Conservation (phyloP, 2,329 filamentous ascomycete genomes). For the Pestalotiopsis sp. region DNA sequence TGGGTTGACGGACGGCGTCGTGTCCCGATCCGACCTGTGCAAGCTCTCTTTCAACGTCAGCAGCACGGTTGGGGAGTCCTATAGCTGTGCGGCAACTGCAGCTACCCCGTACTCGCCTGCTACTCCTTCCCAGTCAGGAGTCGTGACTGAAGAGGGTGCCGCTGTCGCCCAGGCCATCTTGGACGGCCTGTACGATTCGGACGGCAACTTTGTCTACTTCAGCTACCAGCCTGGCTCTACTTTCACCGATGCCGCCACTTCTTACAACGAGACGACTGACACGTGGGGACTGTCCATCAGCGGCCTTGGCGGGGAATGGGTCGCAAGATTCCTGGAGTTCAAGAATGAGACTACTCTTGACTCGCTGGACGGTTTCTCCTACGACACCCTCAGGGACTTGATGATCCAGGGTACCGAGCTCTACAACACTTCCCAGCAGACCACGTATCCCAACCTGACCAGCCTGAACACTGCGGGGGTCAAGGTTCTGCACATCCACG, state of each 20-base stretch:
- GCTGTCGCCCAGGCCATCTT: slow-evolving; percentile 35
- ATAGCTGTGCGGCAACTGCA: slow-evolving; percentile 42
- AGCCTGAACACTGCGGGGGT: slow-evolving; percentile 45
- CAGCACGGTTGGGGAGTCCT: slow-evolving; percentile 47
- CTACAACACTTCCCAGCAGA: slow-evolving; percentile 51
- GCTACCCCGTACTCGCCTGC: slow-evolving; percentile 12
- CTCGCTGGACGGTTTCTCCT: slow-evolving; percentile 47
- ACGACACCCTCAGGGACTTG: slow-evolving; percentile 54
- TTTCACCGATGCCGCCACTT: slow-evolving; percentile 36
- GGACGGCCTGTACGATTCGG: slow-evolving; percentile 38
- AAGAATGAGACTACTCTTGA: slow-evolving; percentile 35
- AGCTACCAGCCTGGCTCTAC: slow-evolving; percentile 32
- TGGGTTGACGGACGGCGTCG: slow-evolving; percentile 55
- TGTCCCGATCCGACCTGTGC: slow-evolving; percentile 41
- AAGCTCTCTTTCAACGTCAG: slow-evolving; percentile 41
- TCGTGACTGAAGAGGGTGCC: slow-evolving; percentile 29
- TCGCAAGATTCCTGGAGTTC: slow-evolving; percentile 27
- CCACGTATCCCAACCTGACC: slow-evolving; percentile 46
- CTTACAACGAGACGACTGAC: slow-evolving; percentile 31
- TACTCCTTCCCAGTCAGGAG: slow-evolving; percentile 28
- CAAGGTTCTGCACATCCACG: slow-evolving; percentile 56
- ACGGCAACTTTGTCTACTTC: slow-evolving; percentile 38
- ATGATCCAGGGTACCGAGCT: slow-evolving; percentile 50
- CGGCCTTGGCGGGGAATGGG: slow-evolving; percentile 31
- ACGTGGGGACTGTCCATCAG: slow-evolving; percentile 26